Base-by-base conservation (phyloP, 108 stramenopile genomes). In the Cyclotella kingstonii region DNA sequence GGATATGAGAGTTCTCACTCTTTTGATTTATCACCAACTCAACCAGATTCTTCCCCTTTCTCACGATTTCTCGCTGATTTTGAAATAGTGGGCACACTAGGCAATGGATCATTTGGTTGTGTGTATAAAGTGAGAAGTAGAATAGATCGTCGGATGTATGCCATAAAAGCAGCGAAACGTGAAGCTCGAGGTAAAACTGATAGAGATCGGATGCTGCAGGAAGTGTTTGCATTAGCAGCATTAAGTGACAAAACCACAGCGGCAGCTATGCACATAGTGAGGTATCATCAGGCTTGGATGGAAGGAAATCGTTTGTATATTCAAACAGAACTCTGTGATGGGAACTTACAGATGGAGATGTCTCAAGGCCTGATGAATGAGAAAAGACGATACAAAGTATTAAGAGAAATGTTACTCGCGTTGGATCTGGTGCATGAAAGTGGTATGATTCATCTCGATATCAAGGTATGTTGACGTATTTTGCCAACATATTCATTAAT, bases 231-330 rank as follows among this genome's bases (percentile, higher is more conserved):
- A 2, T 60, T 93, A 49, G 86, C 91, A n/a, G 87, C 86, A 2
- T 71, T 93, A 25, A 84, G 84, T 19, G 91, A 93, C 68, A 73
- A 84, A 33, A 74, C 81, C 6, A 83, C 84, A 43, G 70, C 79
- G 19, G 87, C 82, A 22, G 85, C 86, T n/a, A 86, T 86, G 74
- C 89, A 91, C 51, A 94, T 94, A 73, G 93, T 94, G 0, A 67
- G 93, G 40, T 94, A 94, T 60, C 87, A 91, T 61, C 87, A 90
- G 61, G 93, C 90, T 3, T 94, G 89, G 90, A 89, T 91, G 84
- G 91, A 93, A 52, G 93, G 89, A 7, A 69, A 85, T 46, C 69
- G 86, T 18, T 62, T 94, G 33, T 89, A 91, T 76, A 91, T 90
- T 55, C 89, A 91, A 43, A 91, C 84, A 14, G 93, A 94, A 56